Evolutionary conservation across 306 rosid genomes (phyloP).

Genomic region (Castanea mollissima): DNA sequence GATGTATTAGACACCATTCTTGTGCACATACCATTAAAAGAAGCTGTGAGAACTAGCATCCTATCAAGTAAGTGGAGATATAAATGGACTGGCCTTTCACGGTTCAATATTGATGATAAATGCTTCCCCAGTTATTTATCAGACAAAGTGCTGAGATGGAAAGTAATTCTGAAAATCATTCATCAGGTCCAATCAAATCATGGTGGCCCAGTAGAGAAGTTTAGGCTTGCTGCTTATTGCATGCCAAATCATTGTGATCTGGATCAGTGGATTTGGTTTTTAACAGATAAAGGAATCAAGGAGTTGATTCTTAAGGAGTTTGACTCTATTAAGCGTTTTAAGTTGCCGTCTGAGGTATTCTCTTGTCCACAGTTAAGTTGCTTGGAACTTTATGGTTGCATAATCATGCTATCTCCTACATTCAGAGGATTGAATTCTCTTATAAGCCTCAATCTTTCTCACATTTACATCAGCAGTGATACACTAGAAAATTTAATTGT

Average conservation of each 20-base stretch:
- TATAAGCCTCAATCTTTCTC: constrained; percentile 18
- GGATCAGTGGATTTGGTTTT: constrained; percentile 20
- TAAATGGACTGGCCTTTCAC: constrained; percentile 28
- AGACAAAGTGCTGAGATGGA: constrained; percentile 25
- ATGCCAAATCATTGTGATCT: constrained; percentile 14
- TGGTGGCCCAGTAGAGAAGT: constrained; percentile 22
- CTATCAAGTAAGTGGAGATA: constrained; percentile 27
- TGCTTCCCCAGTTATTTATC: constrained; percentile 3
- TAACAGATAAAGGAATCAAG: constrained; percentile 19
- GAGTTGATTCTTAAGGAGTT: constrained; percentile 23
- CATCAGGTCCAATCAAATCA: constrained; percentile 13
- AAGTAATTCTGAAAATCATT: constrained; percentile 9
- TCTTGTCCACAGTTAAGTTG: constrained; percentile 10
- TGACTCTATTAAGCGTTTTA: not conserved
- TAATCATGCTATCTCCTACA: constrained; percentile 9
- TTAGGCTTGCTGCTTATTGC: constrained; percentile 27
- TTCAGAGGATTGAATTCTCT: constrained; percentile 13
- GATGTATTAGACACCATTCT: constrained; percentile 25
- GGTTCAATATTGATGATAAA: constrained; percentile 22
- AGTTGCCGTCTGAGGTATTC: constrained; percentile 13
- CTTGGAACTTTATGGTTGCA: constrained; percentile 24
- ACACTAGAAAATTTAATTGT: constrained; percentile 6
- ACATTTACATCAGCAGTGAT: not conserved
- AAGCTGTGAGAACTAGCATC: constrained; percentile 30
- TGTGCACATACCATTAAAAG: constrained; percentile 9